Conservation (phyloP, 2,329 filamentous ascomycete species). For the Alternaria dauci region DNA sequence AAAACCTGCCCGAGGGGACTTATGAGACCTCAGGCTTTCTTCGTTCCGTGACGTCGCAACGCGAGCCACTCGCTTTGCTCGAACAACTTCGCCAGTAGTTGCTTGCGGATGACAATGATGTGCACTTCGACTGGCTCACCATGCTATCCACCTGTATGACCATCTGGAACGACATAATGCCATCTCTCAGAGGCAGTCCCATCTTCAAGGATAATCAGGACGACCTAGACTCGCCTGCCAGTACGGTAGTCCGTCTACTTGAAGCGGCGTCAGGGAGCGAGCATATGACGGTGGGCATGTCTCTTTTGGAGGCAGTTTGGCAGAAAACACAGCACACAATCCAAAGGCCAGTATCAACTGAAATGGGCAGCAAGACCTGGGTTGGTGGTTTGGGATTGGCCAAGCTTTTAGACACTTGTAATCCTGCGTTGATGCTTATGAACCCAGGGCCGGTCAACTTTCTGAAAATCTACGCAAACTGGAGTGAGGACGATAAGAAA, state of each 20-base stretch:
- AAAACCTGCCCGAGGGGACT: constrained; percentile 1
- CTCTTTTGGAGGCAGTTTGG: not conserved
- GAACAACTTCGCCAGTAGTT: not conserved
- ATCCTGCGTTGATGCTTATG: not conserved
- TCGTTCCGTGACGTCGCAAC: not conserved
- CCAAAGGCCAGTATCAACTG: not conserved
- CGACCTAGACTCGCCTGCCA: not conserved
- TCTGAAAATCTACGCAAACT: not conserved
- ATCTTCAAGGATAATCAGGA: not conserved
- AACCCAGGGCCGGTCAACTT: not conserved
- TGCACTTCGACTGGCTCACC: constrained; percentile 1
- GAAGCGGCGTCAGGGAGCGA: not conserved
- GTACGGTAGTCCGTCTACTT: not conserved
- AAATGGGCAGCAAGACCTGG: not conserved
- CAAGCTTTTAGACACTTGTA: not conserved
- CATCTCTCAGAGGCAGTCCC: not conserved
- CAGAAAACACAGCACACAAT: not conserved
- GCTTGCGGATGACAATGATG: not conserved
- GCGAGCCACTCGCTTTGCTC: not conserved
- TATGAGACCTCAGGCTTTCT: not conserved
- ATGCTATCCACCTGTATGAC: not conserved
- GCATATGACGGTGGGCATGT: not conserved
- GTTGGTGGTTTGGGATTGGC: not conserved
- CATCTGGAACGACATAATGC: not conserved
- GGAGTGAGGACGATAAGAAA: not conserved